Evolutionary conservation across 441 rosid species (phyloP).

Genomic region (Euphorbia schlechtendalii): DNA sequence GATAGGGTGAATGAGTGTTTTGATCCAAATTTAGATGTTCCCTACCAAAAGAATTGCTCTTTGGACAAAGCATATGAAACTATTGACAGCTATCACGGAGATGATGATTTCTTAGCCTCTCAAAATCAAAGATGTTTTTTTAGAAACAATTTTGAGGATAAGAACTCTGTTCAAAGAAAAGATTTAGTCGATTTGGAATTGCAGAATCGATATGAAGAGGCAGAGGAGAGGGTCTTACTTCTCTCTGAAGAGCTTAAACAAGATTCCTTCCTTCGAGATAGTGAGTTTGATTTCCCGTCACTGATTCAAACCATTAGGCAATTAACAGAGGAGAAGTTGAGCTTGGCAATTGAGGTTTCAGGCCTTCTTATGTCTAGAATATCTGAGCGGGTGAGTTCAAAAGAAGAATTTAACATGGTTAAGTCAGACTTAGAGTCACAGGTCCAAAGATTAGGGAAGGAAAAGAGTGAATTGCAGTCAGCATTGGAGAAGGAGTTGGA

Average conservation of each 20-base stretch:
- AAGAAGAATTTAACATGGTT: conserved; percentile 51
- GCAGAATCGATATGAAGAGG: conserved; percentile 53
- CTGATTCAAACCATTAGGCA: conserved; percentile 53
- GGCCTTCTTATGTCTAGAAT: conserved; percentile 56
- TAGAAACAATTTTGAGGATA: conserved; percentile 25
- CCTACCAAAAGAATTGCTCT: conserved; percentile 34
- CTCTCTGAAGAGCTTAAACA: conserved; percentile 65
- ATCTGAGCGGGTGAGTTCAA: conserved; percentile 51
- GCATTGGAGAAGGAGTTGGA: conserved; percentile 91
- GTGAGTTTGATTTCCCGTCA: conserved; percentile 54
- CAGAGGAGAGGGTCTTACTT: conserved; percentile 57
- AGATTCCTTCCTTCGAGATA: conserved; percentile 45
- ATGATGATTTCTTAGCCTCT: conserved; percentile 30
- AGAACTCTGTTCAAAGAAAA: conserved; percentile 31
- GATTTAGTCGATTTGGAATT: conserved; percentile 52
- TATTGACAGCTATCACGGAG: conserved; percentile 21
- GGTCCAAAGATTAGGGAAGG: conserved; percentile 56
- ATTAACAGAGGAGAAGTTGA: conserved; percentile 59
- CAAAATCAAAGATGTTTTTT: conserved; percentile 27
- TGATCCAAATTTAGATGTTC: conserved; percentile 38
- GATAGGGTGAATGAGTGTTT: conserved; percentile 40
- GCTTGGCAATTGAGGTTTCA: conserved; percentile 70
- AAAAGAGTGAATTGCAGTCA: conserved; percentile 71
- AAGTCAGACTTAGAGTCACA: conserved; percentile 54
- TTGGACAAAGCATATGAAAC: conserved; percentile 40